A percentile compares a stretch with the other conserved stretches of the same genome.
Evolutionary conservation across 257 asterid genomes (phyloP).

Genomic region (Parsonsia alboflavescens): DNA sequence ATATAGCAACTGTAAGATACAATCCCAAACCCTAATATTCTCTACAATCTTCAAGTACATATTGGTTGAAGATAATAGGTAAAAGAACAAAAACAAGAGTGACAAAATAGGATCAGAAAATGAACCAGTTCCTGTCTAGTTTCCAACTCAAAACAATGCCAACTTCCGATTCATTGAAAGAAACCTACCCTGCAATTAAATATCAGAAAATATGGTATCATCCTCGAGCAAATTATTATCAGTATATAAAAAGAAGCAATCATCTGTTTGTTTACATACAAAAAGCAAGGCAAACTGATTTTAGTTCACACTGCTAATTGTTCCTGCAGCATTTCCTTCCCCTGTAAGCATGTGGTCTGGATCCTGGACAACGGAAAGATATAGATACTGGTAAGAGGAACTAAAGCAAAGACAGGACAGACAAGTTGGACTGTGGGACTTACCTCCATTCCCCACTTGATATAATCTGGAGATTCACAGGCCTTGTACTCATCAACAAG

Average conservation of each 20-base stretch:
- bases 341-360: conserved; percentile 67
- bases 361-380: conserved; percentile 44
- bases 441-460: conserved; percentile 99
- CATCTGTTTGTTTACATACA: too few relatives aligned
- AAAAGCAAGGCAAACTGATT: too few relatives aligned
- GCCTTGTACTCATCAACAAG: conserved; percentile 99
- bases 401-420: background rate
- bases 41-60: background rate
- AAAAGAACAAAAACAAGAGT: background rate
- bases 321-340: conserved; percentile 83
- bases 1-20: background rate
- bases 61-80: background rate
- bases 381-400: conserved; percentile 1
- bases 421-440: conserved; percentile 3
- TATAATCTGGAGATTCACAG: conserved; percentile 98
- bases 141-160: background rate
- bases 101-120: background rate
- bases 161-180: background rate
- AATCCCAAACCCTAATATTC: background rate
- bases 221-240: background rate
- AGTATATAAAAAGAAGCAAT: background rate
- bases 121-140: background rate
- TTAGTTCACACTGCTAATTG: conserved; percentile 41
- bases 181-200: background rate
- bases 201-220: background rate